Conservation (phyloP, 768 basidiomycete species). For the Psilocybe azurescens region DNA sequence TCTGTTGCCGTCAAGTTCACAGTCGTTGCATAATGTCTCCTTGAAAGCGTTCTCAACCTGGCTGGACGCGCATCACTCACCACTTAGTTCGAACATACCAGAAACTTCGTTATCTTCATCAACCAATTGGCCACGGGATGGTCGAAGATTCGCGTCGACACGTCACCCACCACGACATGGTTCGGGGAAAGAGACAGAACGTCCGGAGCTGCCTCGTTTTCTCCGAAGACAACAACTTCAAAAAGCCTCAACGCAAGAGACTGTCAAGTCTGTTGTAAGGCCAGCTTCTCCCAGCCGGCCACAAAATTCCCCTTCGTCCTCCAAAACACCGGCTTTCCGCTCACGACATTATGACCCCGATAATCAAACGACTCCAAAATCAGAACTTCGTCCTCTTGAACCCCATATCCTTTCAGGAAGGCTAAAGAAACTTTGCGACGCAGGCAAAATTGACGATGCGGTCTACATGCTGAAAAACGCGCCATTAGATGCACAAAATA, state of each 20-base stretch:
- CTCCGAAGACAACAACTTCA: constrained; percentile 20
- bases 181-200: constrained; percentile 7
- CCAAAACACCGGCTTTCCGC: constrained; percentile 32
- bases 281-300: not conserved
- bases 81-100: constrained; percentile 7
- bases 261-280: not conserved
- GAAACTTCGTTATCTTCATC: constrained; percentile 1
- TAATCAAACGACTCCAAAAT: constrained; percentile 29
- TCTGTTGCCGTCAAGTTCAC: constrained; percentile 5
- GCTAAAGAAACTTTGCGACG: constrained; percentile 60
- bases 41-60: constrained; percentile 25
- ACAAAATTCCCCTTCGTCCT: constrained; percentile 9
- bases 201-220: constrained; percentile 26
- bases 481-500: constrained; percentile 77
- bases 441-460: constrained; percentile 64
- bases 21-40: not conserved
- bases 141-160: constrained; percentile 24
- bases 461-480: constrained; percentile 68
- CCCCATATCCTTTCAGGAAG: constrained; percentile 67
- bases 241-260: constrained; percentile 3
- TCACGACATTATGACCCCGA: constrained; percentile 47
- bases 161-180: constrained; percentile 15
- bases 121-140: not conserved
- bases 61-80: constrained; percentile 22
- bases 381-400: constrained; percentile 49